phyloP scores from a whole-genome alignment of 2,329 filamentous ascomycete genomes.

The Phaeomoniella chlamydospora region DNA sequence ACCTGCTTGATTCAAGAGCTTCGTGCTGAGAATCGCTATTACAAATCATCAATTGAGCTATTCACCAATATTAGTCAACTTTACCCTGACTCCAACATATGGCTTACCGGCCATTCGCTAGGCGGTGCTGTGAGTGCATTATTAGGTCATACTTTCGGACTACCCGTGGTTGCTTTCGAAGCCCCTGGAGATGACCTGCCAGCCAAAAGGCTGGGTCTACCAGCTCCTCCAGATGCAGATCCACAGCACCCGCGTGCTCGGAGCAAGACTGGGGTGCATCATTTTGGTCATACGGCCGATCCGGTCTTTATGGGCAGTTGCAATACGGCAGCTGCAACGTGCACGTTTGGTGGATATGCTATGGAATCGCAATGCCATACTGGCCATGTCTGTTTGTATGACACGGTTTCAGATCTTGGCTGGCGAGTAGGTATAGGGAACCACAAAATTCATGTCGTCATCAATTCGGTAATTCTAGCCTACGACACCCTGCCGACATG shows the following conservation, averaged over 20 bases:
- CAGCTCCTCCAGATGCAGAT: slow-evolving; percentile 65
- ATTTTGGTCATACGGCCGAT: slow-evolving; percentile 92
- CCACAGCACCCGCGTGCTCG: slow-evolving; percentile 57
- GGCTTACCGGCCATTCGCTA: slow-evolving; percentile 84
- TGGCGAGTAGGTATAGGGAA: slow-evolving; percentile 87
- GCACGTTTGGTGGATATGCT: slow-evolving; percentile 84
- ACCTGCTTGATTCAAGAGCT: slow-evolving; percentile 71
- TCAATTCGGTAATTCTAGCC: slow-evolving; percentile 69
- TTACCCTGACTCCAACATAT: slow-evolving; percentile 72
- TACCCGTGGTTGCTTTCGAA: slow-evolving; percentile 85
- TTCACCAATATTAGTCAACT: slow-evolving; percentile 84
- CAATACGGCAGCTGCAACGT: slow-evolving; percentile 77
- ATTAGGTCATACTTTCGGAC: slow-evolving; percentile 76
- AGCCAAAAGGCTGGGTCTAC: slow-evolving; percentile 70
- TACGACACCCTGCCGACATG: slow-evolving; percentile 74
- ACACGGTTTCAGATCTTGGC: slow-evolving; percentile 79
- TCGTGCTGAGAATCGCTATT: slow-evolving; percentile 76
- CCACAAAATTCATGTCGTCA: slow-evolving; percentile 79
- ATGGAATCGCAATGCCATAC: slow-evolving; percentile 89
- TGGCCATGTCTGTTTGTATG: slow-evolving; percentile 76
- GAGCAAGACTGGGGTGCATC: slow-evolving; percentile 62
- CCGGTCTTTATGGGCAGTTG: slow-evolving; percentile 89
- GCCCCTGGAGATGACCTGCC: slow-evolving; percentile 84
- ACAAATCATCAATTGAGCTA: slow-evolving; percentile 73
- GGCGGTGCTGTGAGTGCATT: slow-evolving; percentile 83